phyloP scores from a whole-genome alignment of 208 protist genomes.

The Eutreptiella sp. region DNA sequence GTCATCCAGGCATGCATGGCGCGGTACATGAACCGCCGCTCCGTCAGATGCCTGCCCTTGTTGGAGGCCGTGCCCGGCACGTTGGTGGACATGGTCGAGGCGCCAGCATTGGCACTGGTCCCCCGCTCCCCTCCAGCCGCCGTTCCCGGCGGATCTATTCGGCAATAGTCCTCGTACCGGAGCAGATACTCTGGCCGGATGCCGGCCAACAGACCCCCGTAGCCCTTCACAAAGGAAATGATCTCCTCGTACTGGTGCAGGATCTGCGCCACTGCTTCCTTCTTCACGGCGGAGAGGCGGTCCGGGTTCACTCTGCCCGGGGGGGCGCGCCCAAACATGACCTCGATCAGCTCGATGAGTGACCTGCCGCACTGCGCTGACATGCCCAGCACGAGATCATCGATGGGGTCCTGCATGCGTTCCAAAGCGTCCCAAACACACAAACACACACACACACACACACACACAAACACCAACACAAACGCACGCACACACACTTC shows the following conservation, averaged over 20 bases:
- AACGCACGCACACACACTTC: no score
- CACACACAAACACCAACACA: no score
- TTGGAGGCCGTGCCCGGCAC: neutral
- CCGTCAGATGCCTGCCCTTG: no score
- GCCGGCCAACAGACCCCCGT: conserved; percentile 63
- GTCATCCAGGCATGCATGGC: conserved; percentile 57
- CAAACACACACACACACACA: no score
- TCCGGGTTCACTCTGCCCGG: no score
- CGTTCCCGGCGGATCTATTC: conserved; percentile 27
- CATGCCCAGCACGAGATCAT: conserved; percentile 50
- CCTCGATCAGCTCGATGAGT: conserved; percentile 58
- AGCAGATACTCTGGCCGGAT: conserved; percentile 66
- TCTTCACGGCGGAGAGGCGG: no score
- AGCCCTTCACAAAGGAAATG: conserved; percentile 54
- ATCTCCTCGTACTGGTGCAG: conserved; percentile 48
- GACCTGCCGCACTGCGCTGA: conserved; percentile 50
- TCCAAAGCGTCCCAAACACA: no score
- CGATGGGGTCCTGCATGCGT: conserved; percentile 45
- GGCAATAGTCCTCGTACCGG: conserved; percentile 59
- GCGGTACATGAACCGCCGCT: conserved; percentile 39
- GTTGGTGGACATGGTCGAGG: neutral
- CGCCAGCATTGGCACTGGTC: neutral
- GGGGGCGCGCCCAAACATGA: conserved; percentile 51
- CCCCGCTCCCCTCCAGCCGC: neutral
- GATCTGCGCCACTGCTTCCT: neutral